Evolutionary conservation across 176 grass and related monocot genomes (phyloP), one percentile per base, ranked within the genome.

Genomic region (Typha latifolia): DNA sequence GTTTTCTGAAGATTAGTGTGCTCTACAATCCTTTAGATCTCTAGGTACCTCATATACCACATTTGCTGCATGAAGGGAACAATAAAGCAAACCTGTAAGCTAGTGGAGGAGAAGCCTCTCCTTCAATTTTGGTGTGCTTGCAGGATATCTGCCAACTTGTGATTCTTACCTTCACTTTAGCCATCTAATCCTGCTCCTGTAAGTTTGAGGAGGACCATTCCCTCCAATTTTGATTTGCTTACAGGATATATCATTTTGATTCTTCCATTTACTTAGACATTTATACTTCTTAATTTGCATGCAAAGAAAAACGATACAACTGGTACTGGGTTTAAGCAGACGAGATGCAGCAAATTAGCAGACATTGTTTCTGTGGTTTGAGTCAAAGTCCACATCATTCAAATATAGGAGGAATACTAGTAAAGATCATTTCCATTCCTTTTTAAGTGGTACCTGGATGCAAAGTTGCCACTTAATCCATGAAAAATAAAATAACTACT

Each of bases 91-190:
- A 72, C 77, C 69, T 37, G 59, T 70, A 66, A 53, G 56, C 72
- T 80, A 73, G 76, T 80, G 72, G 77, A 77, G 77, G 72, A 72
- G 63, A 14, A 72, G 50, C 15, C 23, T 67, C 67, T 83, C 85
- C 47, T 80, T 73, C 72, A 49, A 77, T 86, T 70, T 83, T 69
- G 80, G 49, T 13, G 29, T 49, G 63, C 51, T 73, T 48, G 68
- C 72, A 47, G 77, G 72, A 72, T n/a, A n/a, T 83, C 71, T 12
- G 47, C 55, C 67, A 69, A 77, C 68, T 49, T 43, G 56, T 71
- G 72, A 23, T 71, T 66, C 22, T 62, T 70, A 5, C 4, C 63
- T 66, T 66, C 8, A 37, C 27, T 14, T 37, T 18, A 24, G 49
- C 72, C 52, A 29, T 24, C 61, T 59, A 66, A 32, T 66, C 21